Evolutionary conservation across 768 basidiomycete genomes (phyloP).

Genomic region (Mycena belliarum): DNA sequence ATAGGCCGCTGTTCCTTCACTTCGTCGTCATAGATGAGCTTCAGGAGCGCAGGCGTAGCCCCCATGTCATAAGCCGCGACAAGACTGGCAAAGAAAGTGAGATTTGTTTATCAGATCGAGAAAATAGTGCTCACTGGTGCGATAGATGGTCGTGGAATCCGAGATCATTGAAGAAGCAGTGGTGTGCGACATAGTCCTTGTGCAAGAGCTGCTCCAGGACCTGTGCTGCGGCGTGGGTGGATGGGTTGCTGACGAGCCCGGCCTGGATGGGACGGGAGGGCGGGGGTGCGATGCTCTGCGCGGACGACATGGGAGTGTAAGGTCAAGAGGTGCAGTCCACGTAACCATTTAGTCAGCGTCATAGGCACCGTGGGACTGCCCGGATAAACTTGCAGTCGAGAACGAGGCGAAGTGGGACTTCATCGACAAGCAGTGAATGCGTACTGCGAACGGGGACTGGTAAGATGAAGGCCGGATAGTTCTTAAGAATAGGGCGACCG

Average conservation of each 20-base stretch:
- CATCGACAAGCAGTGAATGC: no score
- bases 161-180: slow-evolving; percentile 36
- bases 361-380: no score
- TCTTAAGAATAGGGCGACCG: no score
- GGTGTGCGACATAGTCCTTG: slow-evolving; percentile 36
- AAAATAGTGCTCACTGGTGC: slow-evolving; percentile 38
- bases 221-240: slow-evolving; percentile 30
- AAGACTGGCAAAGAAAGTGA: slow-evolving; percentile 25
- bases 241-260: slow-evolving; percentile 12
- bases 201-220: slow-evolving; percentile 36
- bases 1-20: slow-evolving; percentile 28
- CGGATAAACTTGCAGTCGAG: no score
- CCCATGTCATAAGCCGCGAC: slow-evolving; percentile 46
- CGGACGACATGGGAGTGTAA: not conserved
- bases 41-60: slow-evolving; percentile 34
- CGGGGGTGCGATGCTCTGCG: not conserved
- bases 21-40: slow-evolving; percentile 37
- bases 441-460: no score
- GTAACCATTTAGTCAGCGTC: no score
- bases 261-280: not conserved
- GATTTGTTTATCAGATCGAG: not conserved
- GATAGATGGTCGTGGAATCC: slow-evolving; percentile 46
- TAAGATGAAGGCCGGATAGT: no score
- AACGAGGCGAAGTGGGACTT: no score
- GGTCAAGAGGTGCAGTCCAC: no score